phyloP scores from a whole-genome alignment of 495 filamentous ascomycete genomes.

The Poronia punctata region DNA sequence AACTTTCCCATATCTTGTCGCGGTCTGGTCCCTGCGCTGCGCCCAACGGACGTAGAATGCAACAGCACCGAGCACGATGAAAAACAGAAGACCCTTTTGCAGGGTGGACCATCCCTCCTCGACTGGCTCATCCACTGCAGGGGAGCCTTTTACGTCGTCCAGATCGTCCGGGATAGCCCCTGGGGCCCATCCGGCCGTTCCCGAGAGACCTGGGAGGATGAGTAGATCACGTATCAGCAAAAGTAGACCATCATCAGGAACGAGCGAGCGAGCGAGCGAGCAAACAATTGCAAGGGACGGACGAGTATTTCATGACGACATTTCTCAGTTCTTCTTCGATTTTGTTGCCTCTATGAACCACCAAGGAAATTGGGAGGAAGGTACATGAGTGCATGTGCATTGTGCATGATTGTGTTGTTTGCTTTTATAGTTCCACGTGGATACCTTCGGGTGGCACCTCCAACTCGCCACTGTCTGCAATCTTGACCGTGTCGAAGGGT shows the following conservation, averaged over 20 bases:
- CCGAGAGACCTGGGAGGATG: slow-evolving; percentile 19
- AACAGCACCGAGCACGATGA: slow-evolving; percentile 28
- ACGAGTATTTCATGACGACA: slow-evolving; percentile 9
- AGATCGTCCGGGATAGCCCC: slow-evolving; percentile 19
- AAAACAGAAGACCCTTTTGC: slow-evolving; percentile 34
- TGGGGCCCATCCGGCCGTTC: slow-evolving; percentile 22
- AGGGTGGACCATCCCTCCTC: slow-evolving; percentile 26
- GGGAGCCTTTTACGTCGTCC: too few relatives aligned
- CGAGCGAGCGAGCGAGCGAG: too few relatives aligned
- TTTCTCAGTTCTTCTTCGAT: slow-evolving; percentile 1
- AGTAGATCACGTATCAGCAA: slow-evolving; percentile 24
- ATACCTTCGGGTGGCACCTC: slow-evolving; percentile 92
- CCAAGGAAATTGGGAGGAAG: slow-evolving; percentile 6
- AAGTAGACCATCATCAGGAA: slow-evolving; percentile 9
- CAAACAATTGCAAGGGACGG: slow-evolving; percentile 18
- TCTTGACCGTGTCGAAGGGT: slow-evolving; percentile 71
- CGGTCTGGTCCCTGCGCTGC: slow-evolving; percentile 11
- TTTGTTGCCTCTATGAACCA: slow-evolving; percentile 7
- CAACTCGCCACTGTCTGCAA: slow-evolving; percentile 90
- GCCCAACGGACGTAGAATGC: slow-evolving; percentile 27
- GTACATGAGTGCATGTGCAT: slow-evolving; percentile 1
- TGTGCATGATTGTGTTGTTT: slow-evolving; percentile 4
- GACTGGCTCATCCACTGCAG: slow-evolving; percentile 6
- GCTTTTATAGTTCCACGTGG: slow-evolving; percentile 82
- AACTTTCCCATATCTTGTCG: slow-evolving; percentile 19